Evolutionary conservation across 1,139 yeast species (phyloP), one percentile per base, ranked within the genome.

Genomic region (Geotrichum carabidarum): DNA sequence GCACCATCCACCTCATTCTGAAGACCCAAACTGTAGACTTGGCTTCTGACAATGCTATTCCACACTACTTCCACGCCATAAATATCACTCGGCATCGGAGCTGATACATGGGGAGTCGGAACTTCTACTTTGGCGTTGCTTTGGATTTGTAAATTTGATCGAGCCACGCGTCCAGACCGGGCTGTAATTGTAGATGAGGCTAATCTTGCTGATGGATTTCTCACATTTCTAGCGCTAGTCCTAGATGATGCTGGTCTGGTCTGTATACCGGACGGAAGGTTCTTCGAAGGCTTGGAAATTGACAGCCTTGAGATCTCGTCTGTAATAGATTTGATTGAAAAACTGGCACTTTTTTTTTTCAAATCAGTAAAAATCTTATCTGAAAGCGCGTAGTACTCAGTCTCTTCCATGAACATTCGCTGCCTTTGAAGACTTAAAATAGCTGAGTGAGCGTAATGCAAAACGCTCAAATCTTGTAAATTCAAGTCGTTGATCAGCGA

Each of bases 401-500:
- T 53, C 46, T 65, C 67, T 48, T 64, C 65, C 4, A 53, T 55
- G 43, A 59, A 63, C 55, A 57, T 44, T 11, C 58, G 52, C 36
- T 59, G 62, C 1, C 65, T 53, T 47, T 62, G 66, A 31, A 63
- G 55, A 53, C 60, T 63, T 8, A 64, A 53, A 12, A 63, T 60
- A 4, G 63, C 59, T 5, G 68, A 63, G 40, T 61, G 61, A 3
- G 62, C 60, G 40, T 63, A 52, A 15, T 61, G 59, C 32, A 64
- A 49, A 15, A 60, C 63, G 27, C 55, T 59, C 12, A 62, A 53
- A 42, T 61, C 65, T 45, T 60, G 62, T 11, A 55, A 49, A 18
- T 57, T 57, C 35, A 59, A 51, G 2, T 55, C 58, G 15, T 60
- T 59, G 36, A 59, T 55, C n/a, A 62, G 38, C 22, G 58, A 58